Base-by-base conservation (phyloP, 2,329 filamentous ascomycete genomes). In the Amauroascus verrucosus region DNA sequence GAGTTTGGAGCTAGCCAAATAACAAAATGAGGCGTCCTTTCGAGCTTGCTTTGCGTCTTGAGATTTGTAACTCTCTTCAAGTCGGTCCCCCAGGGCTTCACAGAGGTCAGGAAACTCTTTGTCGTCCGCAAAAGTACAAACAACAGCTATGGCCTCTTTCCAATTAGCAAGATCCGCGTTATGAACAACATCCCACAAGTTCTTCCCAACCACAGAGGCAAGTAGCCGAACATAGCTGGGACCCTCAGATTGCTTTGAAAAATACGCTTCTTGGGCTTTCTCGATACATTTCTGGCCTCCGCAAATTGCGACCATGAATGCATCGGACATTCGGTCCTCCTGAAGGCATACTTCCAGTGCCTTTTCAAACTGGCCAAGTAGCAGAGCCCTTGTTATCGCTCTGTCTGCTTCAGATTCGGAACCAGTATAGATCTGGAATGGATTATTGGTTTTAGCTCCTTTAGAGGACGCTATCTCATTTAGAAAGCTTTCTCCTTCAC, bases 261-360 rank as follows among this genome's bases (percentile, higher is more conserved):
- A 82, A 67, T 98, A 98, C 11, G 89, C 83, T 56, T 86, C 79
- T 70, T 97, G 93, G 4, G 91, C 91, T 74, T 95, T 96, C 63
- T 95, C 88, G 41, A 97, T 85, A 56, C 95, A 85, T 60, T 89
- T 86, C 67, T 95, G 88, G 47, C 91, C 93, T 55, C 93, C 90
- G 63, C 90, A 97, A 63, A 97, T 95, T 45, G 94, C 93, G 65
- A 98, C 91, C 75, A 98, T 88, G 71, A 98, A 95, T 37, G 93
- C 93, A 72, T 98, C 93, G 0, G 93, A 93, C 67, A 97, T 83
- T 51, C 90, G 83, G 59, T 94, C 83, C 68, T 96, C 88, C 63
- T 87, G 83, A 14, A 98, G 73, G 62, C 89, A 95, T 49, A 95
- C 81, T 54, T 94, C 86, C 54, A 95, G 84, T 16, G 93, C 93